A percentile compares a stretch with the other conserved stretches of the same genome.
phyloP scores from a whole-genome alignment of 306 rosid genomes.

The Cicer bijugum region DNA sequence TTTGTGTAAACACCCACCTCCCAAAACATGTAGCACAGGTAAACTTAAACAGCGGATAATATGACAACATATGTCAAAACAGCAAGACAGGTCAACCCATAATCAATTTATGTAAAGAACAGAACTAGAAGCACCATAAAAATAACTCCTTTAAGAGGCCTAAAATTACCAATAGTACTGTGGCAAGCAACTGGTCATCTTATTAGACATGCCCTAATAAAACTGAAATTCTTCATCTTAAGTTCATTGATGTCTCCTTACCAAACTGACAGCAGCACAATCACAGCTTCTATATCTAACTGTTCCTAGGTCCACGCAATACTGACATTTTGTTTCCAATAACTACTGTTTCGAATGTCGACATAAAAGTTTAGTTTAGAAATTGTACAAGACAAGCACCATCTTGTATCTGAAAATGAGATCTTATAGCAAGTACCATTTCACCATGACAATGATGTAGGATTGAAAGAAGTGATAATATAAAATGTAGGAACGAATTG shows the following conservation, averaged over 20 bases:
- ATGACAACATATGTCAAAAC: conserved; percentile 24
- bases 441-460: conserved; percentile 1
- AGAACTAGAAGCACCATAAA: conserved; percentile 2
- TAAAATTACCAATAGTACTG: conserved; percentile 25
- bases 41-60: neutral
- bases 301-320: neutral
- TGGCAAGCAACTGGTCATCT: neutral
- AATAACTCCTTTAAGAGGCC: neutral
- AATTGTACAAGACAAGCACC: neutral
- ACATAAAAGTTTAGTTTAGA: conserved; percentile 17
- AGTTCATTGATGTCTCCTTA: conserved; percentile 13
- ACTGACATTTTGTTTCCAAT: conserved; percentile 3
- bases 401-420: conserved; percentile 17
- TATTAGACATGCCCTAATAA: neutral
- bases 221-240: neutral
- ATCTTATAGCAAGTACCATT: conserved; percentile 14
- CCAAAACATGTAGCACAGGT: neutral
- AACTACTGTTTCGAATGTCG: conserved; percentile 5
- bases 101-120: neutral
- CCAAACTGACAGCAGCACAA: conserved; percentile 16
- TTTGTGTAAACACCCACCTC: neutral
- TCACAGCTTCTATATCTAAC: conserved; percentile 26
- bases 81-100: conserved; percentile 3
- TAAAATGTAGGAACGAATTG: conserved; percentile 23
- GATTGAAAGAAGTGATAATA: conserved; percentile 20